Evolutionary conservation across 352 stramenopile genomes (phyloP).

Genomic region (Phytophthora sp.): DNA sequence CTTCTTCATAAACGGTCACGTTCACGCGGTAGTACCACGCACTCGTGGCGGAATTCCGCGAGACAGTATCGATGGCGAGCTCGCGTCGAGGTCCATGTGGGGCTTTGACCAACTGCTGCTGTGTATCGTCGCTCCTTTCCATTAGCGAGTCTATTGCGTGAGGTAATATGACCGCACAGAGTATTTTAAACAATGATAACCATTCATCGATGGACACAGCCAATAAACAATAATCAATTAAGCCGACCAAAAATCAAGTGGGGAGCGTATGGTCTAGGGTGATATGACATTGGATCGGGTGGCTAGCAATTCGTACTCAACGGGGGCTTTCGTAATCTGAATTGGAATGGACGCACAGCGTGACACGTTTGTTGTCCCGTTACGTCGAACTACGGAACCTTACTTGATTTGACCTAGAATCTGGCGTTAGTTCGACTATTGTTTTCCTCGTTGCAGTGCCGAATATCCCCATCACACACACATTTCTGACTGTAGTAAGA

Average conservation of each 20-base stretch:
- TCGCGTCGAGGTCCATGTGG: slow-evolving; percentile 22
- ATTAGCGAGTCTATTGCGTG: background rate
- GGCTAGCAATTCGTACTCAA: too few relatives aligned
- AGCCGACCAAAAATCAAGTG: slow-evolving; percentile 24
- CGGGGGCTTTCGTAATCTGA: too few relatives aligned
- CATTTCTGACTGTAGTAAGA: background rate
- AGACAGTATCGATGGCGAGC: slow-evolving; percentile 55
- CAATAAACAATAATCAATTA: slow-evolving; percentile 1
- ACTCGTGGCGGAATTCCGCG: slow-evolving; percentile 40
- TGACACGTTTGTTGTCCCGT: background rate
- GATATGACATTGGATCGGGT: slow-evolving; percentile 14
- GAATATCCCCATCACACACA: slow-evolving; percentile 1
- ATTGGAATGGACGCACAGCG: slow-evolving; percentile 14
- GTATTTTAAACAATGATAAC: slow-evolving; percentile 21
- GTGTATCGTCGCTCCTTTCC: slow-evolving; percentile 6
- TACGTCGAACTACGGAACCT: background rate
- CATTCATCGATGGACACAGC: background rate
- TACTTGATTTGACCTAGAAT: slow-evolving; percentile 8
- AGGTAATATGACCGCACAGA: slow-evolving; percentile 1
- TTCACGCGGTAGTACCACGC: slow-evolving; percentile 76
- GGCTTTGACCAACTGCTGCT: slow-evolving; percentile 8
- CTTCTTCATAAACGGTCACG: slow-evolving; percentile 39
- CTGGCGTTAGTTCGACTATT: slow-evolving; percentile 12
- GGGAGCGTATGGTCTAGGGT: slow-evolving; percentile 14
- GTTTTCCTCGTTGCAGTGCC: slow-evolving; percentile 22